Conservation (phyloP, 176 grass and related monocot genomes). For the Calamus simplicifolius region DNA sequence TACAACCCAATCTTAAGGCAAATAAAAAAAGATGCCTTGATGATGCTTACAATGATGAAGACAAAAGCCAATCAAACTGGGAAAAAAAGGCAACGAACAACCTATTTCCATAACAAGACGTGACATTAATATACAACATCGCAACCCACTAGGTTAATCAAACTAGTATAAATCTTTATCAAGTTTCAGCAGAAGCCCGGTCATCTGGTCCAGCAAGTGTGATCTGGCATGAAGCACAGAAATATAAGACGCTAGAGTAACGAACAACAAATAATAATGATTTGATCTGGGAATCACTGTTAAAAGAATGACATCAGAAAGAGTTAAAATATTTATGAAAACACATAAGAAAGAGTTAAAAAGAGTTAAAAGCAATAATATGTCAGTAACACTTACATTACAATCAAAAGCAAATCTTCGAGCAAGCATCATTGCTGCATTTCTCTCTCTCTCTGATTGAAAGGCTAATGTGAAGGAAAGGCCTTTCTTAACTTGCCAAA, state of each 20-base stretch:
- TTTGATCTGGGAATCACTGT: conserved; percentile 6
- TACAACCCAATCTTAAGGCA: background rate
- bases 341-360: too few species aligned
- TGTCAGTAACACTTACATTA: conserved; percentile 39
- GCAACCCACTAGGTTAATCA: too few species aligned
- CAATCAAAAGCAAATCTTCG: conserved; percentile 75
- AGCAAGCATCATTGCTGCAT: conserved; percentile 68
- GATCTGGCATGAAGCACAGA: conserved; percentile 28
- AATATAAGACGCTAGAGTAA: background rate
- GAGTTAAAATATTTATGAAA: too few species aligned
- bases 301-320: conserved; percentile 6
- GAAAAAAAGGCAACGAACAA: too few species aligned
- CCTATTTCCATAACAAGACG: too few species aligned
- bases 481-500: conserved; percentile 53
- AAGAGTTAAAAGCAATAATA: background rate
- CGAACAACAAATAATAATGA: background rate
- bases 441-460: conserved; percentile 58
- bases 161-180: background rate
- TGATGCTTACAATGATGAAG: background rate
- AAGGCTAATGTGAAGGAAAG: conserved; percentile 59
- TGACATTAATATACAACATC: too few species aligned
- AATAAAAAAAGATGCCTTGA: conserved; percentile 11
- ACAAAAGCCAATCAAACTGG: background rate
- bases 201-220: conserved; percentile 54
- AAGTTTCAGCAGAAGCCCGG: conserved; percentile 30